These are phyloP conservation scores for Rosa chinensis DNA, from an alignment of 306 rosid genomes.

Conservation along the genomic window DNA sequence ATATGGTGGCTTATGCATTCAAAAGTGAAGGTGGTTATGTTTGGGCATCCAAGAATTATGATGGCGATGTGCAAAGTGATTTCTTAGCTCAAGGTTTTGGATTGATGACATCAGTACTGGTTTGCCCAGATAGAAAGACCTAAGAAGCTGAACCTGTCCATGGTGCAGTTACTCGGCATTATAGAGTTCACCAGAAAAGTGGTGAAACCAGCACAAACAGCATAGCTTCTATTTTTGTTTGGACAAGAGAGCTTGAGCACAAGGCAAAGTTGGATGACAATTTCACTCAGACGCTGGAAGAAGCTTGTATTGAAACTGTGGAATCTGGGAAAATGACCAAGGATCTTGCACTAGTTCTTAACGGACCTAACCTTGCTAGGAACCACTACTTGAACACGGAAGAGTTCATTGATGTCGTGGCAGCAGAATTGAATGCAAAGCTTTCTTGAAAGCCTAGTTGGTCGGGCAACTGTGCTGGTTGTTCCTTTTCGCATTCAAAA, in stretches of 20 bases:
- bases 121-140: conserved; percentile 92
- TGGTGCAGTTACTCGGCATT: conserved; percentile 90
- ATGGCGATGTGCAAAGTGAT: conserved; percentile 96
- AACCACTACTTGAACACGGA: conserved; percentile 77
- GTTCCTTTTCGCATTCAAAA: background rate
- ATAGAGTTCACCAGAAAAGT: conserved; percentile 74
- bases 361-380: conserved; percentile 80
- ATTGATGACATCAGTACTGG: conserved; percentile 93
- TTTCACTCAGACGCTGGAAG: conserved; percentile 78
- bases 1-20: conserved; percentile 90
- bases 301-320: conserved; percentile 79
- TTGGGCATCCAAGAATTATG: conserved; percentile 98
- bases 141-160: conserved; percentile 96
- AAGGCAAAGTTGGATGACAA: conserved; percentile 94
- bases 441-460: conserved; percentile 44
- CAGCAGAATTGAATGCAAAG: conserved; percentile 52
- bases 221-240: conserved; percentile 52
- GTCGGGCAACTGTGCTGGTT: background rate
- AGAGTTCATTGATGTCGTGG: conserved; percentile 92
- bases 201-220: conserved; percentile 89
- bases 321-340: conserved; percentile 97
- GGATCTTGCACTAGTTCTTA: conserved; percentile 91
- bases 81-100: conserved; percentile 97
- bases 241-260: conserved; percentile 87
- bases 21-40: conserved; percentile 62